Base-by-base conservation (phyloP, 225 moss, liverwort and hornwort genomes). In the Marchantia paleacea region DNA sequence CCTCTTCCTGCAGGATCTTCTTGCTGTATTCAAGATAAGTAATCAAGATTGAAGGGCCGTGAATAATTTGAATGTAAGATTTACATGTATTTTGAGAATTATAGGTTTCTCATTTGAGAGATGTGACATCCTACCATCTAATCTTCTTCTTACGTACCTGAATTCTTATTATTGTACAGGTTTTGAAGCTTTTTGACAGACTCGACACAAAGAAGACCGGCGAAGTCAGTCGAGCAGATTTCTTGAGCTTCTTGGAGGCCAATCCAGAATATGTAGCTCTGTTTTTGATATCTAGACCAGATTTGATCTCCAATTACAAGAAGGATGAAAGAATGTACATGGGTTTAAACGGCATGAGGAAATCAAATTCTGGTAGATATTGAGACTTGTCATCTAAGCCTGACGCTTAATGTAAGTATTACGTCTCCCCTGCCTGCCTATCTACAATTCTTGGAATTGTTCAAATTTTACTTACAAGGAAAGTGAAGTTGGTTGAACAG, bases 241-340 rank as follows among this genome's bases (percentile, higher is more conserved):
- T 97, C 75, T 80, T 77, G 58, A 80, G 65, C 80, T 97, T 90
- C 78, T 85, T 93, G 72, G 91, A 93, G 78, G 89, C 83, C 78
- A 92, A 94, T 67, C 93, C 97, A 70, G 97, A 93, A 80, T 97
- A 90, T 69, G 80, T 94, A 29, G 91, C 92, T 20, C 54, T 97
- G 25, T 94, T 97, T 88, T 71, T 97, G 83, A 90, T 97, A 73
- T 92, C 89, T 57, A 91, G 87, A 82, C 92, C 96, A 73, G 82
- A 90, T 75, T 83, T 97, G 47, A 72, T 89, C n/a, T 63, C 85
- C 65, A 61, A 26, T 69, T 78, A 68, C 75, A 82, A 81, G 48
- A 79, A 80, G 64, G 61, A 69, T 14, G 78, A 75, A 55, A 64
- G 73, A 66, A 52, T 78, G 65, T 78, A 65, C 66, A 67, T 64